These are phyloP conservation scores for Lactarius hengduanensis DNA, from an alignment of 768 basidiomycete species.

Conservation along the genomic window DNA sequence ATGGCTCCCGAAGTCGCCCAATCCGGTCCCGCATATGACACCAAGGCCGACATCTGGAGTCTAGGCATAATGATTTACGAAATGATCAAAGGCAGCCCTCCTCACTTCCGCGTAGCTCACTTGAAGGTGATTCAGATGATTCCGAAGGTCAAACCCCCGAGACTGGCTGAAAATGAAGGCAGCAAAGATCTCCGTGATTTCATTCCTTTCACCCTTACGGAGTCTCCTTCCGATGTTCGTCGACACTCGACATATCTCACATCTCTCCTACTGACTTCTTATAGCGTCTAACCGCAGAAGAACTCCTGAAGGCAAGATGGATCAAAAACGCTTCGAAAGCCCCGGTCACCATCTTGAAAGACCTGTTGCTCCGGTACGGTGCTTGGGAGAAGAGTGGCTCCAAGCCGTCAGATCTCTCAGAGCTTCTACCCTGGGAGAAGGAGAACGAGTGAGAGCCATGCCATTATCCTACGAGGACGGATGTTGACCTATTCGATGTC, in stretches of 20 bases:
- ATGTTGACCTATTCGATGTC: conserved; percentile 31
- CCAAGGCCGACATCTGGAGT: conserved; percentile 98
- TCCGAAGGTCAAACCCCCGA: conserved; percentile 78
- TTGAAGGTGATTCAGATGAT: conserved; percentile 89
- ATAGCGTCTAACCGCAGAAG: conserved; percentile 87
- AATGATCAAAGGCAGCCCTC: conserved; percentile 95
- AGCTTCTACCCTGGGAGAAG: conserved; percentile 68
- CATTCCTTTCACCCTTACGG: conserved; percentile 75
- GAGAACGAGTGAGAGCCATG: conserved; percentile 47
- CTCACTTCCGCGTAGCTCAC: conserved; percentile 79
- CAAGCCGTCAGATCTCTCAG: conserved; percentile 44
- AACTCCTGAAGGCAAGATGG: conserved; percentile 86
- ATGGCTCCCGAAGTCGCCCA: conserved; percentile 99
- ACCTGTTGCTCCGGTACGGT: conserved; percentile 77
- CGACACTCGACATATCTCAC: not conserved
- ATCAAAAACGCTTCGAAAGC: conserved; percentile 74
- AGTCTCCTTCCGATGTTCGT: conserved; percentile 74
- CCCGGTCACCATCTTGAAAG: conserved; percentile 67
- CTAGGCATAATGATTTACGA: conserved; percentile 95
- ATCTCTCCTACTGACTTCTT: conserved; percentile 1
- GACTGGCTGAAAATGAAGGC: conserved; percentile 73
- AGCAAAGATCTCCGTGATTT: conserved; percentile 89
- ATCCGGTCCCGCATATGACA: conserved; percentile 85
- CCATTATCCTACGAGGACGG: conserved; percentile 26
- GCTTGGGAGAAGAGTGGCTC: conserved; percentile 56